Evolutionary conservation across 805 yeast genomes (phyloP).

Genomic region (Nakazawaea populi): DNA sequence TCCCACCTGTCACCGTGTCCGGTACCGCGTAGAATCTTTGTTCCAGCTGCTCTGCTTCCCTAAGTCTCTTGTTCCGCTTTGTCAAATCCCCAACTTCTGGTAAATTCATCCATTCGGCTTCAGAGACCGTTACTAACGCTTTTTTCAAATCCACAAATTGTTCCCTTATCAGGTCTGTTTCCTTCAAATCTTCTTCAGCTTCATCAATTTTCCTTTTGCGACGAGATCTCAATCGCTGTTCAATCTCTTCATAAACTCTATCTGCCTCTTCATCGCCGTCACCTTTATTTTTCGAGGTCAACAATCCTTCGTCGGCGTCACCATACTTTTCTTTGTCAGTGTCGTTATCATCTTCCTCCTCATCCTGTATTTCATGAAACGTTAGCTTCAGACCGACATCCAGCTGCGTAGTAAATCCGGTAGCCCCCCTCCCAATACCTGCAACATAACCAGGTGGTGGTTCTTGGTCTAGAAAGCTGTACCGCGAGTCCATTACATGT

Average conservation of each 20-base stretch:
- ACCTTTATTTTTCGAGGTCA: slow-evolving; percentile 17
- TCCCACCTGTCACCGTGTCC: slow-evolving; percentile 50
- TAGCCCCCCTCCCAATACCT: slow-evolving; percentile 93
- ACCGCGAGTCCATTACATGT: slow-evolving; percentile 3
- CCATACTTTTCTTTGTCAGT: slow-evolving; percentile 20
- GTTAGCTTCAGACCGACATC: slow-evolving; percentile 47
- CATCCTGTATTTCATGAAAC: slow-evolving; percentile 19
- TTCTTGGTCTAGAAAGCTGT: slow-evolving; percentile 64
- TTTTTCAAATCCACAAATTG: slow-evolving; percentile 69
- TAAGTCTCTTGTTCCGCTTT: slow-evolving; percentile 63
- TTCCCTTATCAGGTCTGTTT: slow-evolving; percentile 29
- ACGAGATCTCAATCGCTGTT: slow-evolving; percentile 37
- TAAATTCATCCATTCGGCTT: slow-evolving; percentile 70
- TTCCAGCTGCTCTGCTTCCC: slow-evolving; percentile 55
- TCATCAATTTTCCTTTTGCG: slow-evolving; percentile 12
- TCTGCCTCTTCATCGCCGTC: slow-evolving; percentile 79
- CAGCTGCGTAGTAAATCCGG: slow-evolving; percentile 85
- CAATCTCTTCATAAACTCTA: slow-evolving; percentile 59
- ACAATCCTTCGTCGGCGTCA: slow-evolving; percentile 14
- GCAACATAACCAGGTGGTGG: slow-evolving; percentile 90
- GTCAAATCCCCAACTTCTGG: slow-evolving; percentile 93
- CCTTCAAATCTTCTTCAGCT: slow-evolving; percentile 10
- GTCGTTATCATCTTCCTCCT: slow-evolving; percentile 20
- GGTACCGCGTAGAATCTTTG: slow-evolving; percentile 81
- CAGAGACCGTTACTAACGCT: slow-evolving; percentile 49